Conservation (phyloP, 768 basidiomycete species). For the Cubamyces lactineus region DNA sequence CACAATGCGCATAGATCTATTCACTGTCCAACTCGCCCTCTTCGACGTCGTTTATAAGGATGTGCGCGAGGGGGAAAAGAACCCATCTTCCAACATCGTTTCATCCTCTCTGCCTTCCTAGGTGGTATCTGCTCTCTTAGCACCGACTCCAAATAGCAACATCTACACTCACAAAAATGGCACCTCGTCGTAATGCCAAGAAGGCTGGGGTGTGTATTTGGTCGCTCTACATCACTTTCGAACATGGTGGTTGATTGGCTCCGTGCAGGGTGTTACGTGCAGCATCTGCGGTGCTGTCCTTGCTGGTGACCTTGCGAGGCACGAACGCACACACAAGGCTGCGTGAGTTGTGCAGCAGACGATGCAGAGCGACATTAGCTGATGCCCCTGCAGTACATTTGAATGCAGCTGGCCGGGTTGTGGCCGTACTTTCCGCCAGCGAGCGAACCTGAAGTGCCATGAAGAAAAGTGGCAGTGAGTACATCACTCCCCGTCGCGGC, state of each 20-base stretch:
- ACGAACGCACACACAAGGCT: not conserved
- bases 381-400: not conserved
- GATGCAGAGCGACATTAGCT: too few species aligned
- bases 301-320: not conserved
- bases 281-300: not conserved
- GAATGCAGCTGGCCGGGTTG: not conserved
- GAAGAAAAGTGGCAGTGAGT: conserved; percentile 9
- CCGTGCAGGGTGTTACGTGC: not conserved
- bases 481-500: not conserved
- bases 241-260: not conserved
- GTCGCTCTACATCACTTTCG: not conserved
- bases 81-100: not conserved
- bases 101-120: not conserved
- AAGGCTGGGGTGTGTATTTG: not conserved
- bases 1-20: too few species aligned
- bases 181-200: too few species aligned
- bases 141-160: not conserved
- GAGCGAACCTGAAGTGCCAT: not conserved
- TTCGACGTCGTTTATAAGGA: not conserved
- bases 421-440: not conserved
- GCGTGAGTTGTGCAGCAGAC: not conserved
- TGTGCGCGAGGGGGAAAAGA: not conserved
- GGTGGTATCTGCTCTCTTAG: not conserved
- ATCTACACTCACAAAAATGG: not conserved
- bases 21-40: not conserved